Evolutionary conservation across 768 basidiomycete genomes (phyloP).

Genomic region (Macrolepiota fuliginosa): DNA sequence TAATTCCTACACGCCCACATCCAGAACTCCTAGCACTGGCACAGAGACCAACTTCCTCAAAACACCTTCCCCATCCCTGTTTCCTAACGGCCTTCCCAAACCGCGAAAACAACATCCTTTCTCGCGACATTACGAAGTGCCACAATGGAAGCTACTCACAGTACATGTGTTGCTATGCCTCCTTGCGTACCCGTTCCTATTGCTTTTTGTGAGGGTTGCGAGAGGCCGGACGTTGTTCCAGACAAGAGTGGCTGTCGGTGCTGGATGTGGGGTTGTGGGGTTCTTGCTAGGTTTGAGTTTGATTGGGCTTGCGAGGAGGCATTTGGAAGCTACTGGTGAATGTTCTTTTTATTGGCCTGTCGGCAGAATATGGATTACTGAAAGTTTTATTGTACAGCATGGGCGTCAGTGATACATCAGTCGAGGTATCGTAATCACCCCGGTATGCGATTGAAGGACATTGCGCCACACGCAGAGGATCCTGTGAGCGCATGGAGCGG

Average conservation of each 20-base stretch:
- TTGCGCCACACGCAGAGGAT: no score
- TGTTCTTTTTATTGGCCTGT: conserved; percentile 2
- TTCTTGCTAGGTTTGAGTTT: conserved; percentile 30
- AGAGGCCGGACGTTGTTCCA: conserved; percentile 33
- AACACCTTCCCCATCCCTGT: conserved; percentile 10
- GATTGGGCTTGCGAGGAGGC: conserved; percentile 24
- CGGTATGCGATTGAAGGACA: conserved; percentile 27
- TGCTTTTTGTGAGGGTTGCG: conserved; percentile 28
- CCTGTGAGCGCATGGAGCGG: conserved; percentile 24
- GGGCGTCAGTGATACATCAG: conserved; percentile 44
- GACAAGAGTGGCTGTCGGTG: conserved; percentile 20
- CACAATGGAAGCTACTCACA: conserved; percentile 28
- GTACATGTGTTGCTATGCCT: conserved; percentile 30
- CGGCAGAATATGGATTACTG: neutral
- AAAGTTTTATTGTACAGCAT: conserved; percentile 24
- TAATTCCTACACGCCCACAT: neutral
- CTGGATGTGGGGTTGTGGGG: conserved; percentile 31
- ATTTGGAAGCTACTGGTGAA: conserved; percentile 37
- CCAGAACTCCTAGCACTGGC: neutral
- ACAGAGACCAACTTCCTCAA: conserved; percentile 1
- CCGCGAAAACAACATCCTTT: conserved; percentile 8
- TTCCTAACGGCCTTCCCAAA: conserved; percentile 7
- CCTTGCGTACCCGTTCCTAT: conserved; percentile 30
- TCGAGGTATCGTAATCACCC: conserved; percentile 25
- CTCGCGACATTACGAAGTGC: conserved; percentile 26